Evolutionary conservation across 345 rosid species (phyloP), one percentile per base, ranked within the genome.

Genomic region (Leavenworthia alabamica): DNA sequence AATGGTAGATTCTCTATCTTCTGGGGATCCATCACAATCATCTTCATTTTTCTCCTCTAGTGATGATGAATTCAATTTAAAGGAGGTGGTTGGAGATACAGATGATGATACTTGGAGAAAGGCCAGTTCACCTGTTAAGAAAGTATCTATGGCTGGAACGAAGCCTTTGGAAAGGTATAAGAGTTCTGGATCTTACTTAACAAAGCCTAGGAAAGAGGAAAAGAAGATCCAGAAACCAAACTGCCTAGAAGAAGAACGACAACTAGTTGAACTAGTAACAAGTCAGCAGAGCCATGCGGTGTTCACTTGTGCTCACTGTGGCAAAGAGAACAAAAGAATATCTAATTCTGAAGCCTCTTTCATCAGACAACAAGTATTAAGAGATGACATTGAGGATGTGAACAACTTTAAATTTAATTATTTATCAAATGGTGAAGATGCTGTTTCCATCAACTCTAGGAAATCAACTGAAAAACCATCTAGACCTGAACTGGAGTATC

Each of bases 271-370:
- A 16, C 8, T 3, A 47, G 45, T 22, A 15, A 22, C 9, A n/a
- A 41, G 56, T 23, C 46, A 56, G 45, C 45, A 14, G 7, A 58
- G 35, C 28, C 42, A 19, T 50, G 39, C 0, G 16, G 70, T 33
- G 48, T 63, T 37, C 46, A 7, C 20, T 16, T 71, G 70, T 49
- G 14, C 24, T 40, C 70, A 71, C 35, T 71, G 75, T 42, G 70
- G 65, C 60, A 56, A 63, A 55, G 64, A 42, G 39, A 63, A 47
- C 45, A 41, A 64, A 55, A 47, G 53, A 48, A 14, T 49, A 19
- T 39, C 17, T 33, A 48, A 62, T 6, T 41, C 64, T 31, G 24
- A 4, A 14, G 50, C 17, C 46, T 71, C 59, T 31, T 37, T 32
- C 54, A 26, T 23, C 11, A 32, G 52, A 40, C 57, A 45, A 16